Base-by-base conservation (phyloP, 371 early-diverging fungal genomes). In the Encephalitozoon intestinalis region DNA sequence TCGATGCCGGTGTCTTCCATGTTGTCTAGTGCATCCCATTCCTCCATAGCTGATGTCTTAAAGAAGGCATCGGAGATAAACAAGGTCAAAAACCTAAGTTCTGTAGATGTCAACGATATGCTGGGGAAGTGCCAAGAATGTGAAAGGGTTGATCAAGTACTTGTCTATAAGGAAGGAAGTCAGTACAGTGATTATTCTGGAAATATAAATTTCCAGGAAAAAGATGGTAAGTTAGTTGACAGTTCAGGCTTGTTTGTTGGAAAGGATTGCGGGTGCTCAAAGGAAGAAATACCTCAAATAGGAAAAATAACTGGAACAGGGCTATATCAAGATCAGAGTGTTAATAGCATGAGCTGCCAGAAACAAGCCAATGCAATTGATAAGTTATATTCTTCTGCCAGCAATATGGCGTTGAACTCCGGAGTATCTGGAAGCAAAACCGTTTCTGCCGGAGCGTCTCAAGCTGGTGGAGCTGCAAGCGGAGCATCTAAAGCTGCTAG, bases 251-350 rank as follows among this genome's bases (percentile, higher is more conserved):
- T 82, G 64, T 83, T 85, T 72, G 70, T 65, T 51, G 85, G 85
- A 26, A 63, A 78, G 67, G 85, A 85, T 44, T 85, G 85, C 43
- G 79, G 81, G n/a, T 82, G 83, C 63, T 51, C 40, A 26, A 76
- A 64, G 23, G 58, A 71, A 34, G 83, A 82, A 18, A 82, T 82
- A 25, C 78, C 80, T 12, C 46, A 70, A 18, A 76, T 68, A 31
- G 83, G 83, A n/a, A 76, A 79, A 31, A n/a, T 80, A 30, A 75
- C 78, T 23, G 78, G 68, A 11, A 74, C 74, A 12, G 83, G 83
- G 9, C 34, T 82, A 15, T 69, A 70, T 66, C 83, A 82, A 40
- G 78, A 76, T 52, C 71, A 77, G 18, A 6, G 25, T 25, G 70
- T 82, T 11, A 54, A 52, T 34, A 68, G 77, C 3, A 53, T 50